A percentile compares a stretch with the other conserved stretches of the same genome.
These are phyloP conservation scores for Mortierella alpina DNA, from an alignment of 192 early-diverging fungal genomes.

Conservation along the genomic window DNA sequence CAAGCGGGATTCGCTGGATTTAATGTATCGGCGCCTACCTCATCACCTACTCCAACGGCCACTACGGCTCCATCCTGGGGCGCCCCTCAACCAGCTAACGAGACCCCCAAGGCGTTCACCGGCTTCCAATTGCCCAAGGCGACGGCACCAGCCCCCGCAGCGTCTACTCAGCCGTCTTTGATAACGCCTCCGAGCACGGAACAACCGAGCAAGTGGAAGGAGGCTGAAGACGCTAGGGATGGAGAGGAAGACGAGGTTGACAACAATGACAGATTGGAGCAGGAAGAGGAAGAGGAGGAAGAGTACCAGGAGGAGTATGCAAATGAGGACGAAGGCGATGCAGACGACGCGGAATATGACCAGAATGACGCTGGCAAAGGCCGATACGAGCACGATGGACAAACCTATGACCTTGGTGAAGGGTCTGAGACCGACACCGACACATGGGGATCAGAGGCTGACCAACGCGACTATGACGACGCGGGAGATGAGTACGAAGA, in stretches of 20 bases:
- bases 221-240: background rate
- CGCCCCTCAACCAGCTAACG: background rate
- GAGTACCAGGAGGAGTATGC: slow-evolving; percentile 11
- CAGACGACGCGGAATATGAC: slow-evolving; percentile 19
- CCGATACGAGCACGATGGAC: slow-evolving; percentile 40
- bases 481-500: slow-evolving; percentile 26
- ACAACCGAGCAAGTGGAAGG: background rate
- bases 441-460: slow-evolving; percentile 45
- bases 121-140: slow-evolving; percentile 27
- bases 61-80: background rate
- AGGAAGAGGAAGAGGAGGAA: slow-evolving; percentile 22
- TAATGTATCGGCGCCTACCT: background rate
- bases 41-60: background rate
- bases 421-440: slow-evolving; percentile 43
- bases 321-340: slow-evolving; percentile 1
- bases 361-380: background rate
- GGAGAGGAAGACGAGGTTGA: background rate
- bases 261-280: background rate
- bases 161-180: background rate
- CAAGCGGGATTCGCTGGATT: slow-evolving; percentile 1
- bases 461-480: slow-evolving; percentile 40
- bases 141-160: background rate
- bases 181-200: background rate
- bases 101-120: slow-evolving; percentile 9
- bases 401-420: slow-evolving; percentile 29